Evolutionary conservation across 2,329 filamentous ascomycete species (phyloP), one percentile per base, ranked within the genome.

Genomic region (Trichoderma sp.): DNA sequence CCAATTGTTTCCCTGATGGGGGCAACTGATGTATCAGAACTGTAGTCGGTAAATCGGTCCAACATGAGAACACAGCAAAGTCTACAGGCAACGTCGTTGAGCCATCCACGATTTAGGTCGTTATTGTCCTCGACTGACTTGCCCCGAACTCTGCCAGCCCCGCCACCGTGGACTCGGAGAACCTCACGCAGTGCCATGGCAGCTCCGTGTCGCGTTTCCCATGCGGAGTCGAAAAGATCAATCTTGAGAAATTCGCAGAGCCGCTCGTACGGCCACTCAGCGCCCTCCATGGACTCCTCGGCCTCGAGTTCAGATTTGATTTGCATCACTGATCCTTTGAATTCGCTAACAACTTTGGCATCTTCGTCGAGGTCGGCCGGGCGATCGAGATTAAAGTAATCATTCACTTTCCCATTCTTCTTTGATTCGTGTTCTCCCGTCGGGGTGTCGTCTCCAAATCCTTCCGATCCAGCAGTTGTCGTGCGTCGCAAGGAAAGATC

Each of bases 1-100:
- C 96, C 96, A 51, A 97, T 92, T 0, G 94, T 97, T 81, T 99
- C 96, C 72, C 96, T 87, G 72, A 99, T 97, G 0, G 96, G 96
- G 0, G 96, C 96, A 51, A 99, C 94, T 0, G 96, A 97, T 65
- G 93, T 99, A 79, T 99, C 96, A 5, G 94, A 97, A 69, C 96
- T 96, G 81, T 97, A 99, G 77, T 99, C 96, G 68, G 94, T 96
- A 77, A 99, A 99, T 65, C 94, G 90, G 81, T 99, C 96, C 18
- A 99, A 89, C 90, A 99, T 97, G 75, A 99, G 90, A 64, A 99
- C 94, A 77, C 93, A 97, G 79, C 94, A 95, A 59, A 99, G 86
- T 30, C 96, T 91, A 75, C 94, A 97, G n/a, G 94, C 93, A 63
- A 99, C 85, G 76, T 99, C 95, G 76, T 98, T 92, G 24, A 99